These are phyloP conservation scores for Komagataea norvegica DNA, from an alignment of 1,139 yeast species.

Conservation along the genomic window DNA sequence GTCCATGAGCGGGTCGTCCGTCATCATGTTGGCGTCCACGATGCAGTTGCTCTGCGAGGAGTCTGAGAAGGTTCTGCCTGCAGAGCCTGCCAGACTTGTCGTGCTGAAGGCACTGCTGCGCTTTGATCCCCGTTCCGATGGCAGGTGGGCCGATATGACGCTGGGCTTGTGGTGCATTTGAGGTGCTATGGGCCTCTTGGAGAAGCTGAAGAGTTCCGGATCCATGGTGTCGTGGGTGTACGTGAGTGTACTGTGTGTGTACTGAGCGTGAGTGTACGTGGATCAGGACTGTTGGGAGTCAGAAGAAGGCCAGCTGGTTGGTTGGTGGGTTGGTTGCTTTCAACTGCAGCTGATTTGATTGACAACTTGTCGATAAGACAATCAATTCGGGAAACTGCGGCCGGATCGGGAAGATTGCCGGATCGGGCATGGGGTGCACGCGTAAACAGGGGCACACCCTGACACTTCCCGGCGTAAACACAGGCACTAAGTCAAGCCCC, in stretches of 20 bases:
- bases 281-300: no score
- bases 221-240: constrained; percentile 3
- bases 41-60: constrained; percentile 1
- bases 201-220: constrained; percentile 9
- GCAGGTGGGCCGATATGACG: constrained; percentile 9
- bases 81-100: constrained; percentile 7
- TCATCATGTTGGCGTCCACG: constrained; percentile 12
- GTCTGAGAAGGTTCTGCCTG: constrained; percentile 11
- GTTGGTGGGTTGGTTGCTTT: constrained; percentile 8
- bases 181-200: constrained; percentile 9
- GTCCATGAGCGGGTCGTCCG: constrained; percentile 25
- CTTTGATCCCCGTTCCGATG: constrained; percentile 5
- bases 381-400: no score
- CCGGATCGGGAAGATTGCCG: not conserved
- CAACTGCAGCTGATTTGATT: constrained; percentile 1
- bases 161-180: constrained; percentile 4
- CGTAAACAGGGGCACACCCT: not conserved
- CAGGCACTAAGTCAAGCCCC: not conserved
- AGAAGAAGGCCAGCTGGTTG: no score
- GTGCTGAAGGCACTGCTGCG: constrained; percentile 1
- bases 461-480: not conserved
- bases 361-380: no score
- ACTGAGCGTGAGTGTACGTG: no score
- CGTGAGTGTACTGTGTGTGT: no score
- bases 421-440: not conserved